Evolutionary conservation across 1,139 yeast genomes (phyloP), one percentile per base, ranked within the genome.

Genomic region (Candida labiduridarum): DNA sequence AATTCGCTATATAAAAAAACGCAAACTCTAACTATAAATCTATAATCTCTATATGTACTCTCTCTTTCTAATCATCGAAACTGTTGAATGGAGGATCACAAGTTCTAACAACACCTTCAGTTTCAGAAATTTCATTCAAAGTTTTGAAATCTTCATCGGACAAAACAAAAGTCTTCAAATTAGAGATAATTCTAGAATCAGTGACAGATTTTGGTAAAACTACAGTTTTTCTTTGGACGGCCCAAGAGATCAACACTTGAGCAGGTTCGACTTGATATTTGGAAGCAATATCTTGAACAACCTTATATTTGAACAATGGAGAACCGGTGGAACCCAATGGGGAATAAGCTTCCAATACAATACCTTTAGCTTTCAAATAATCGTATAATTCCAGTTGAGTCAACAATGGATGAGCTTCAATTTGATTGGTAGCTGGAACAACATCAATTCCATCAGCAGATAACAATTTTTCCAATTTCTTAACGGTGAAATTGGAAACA

Each of bases 311-410:
- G 55, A 78, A 61, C 47, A 79, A 66, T 48, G 87, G 86, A 10
- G 85, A 82, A 46, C 81, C 81, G 16, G 64, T 58, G 4, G 83
- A 74, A 10, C 87, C 88, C 57, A 83, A 70, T 43, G 88, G 88
- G 9, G 87, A 82, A 61, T 79, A 84, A 8, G 87, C 85, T 49
- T 78, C 80, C 40, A 82, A 62, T 29, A 67, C 53, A 51, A 84
- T 80, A n/a, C 71, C 71, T 51, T 83, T 65, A 9, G 69, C 60
- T 47, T 69, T 67, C 57, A 78, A 70, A 61, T 62, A 82, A 16
- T 75, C 65, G 49, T 70, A 67, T 55, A 84, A 64, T 38, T 79
- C 80, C 11, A 66, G 62, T 59, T 82, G 86, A 29, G 85, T 82
- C 55, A 83, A 68, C 49, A 71, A 77, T 45, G 87, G 87, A 58